Evolutionary conservation across 2,329 filamentous ascomycete genomes (phyloP).

Genomic region (Aspergillus nomiae): DNA sequence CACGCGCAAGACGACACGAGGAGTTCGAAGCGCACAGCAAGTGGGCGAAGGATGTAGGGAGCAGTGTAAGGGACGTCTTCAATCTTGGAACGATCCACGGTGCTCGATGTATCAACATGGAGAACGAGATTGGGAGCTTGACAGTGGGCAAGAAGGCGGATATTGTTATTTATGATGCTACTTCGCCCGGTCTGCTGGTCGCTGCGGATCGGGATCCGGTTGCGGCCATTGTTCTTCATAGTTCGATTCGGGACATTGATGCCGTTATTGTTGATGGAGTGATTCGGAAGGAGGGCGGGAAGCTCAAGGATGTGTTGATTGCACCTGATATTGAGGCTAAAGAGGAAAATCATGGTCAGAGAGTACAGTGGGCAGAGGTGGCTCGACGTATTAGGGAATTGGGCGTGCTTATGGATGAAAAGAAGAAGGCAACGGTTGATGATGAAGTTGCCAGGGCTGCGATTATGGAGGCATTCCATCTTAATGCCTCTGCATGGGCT

Average conservation of each 20-base stretch:
- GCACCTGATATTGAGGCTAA: slow-evolving; percentile 11
- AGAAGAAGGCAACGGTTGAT: background rate
- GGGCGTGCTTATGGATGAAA: background rate
- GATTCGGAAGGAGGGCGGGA: slow-evolving; percentile 21
- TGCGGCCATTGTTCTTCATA: slow-evolving; percentile 33
- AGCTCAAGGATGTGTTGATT: slow-evolving; percentile 7
- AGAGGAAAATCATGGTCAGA: background rate
- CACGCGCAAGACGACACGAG: slow-evolving; percentile 22
- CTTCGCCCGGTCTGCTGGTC: slow-evolving; percentile 29
- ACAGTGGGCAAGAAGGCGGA: slow-evolving; percentile 33
- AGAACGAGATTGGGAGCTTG: slow-evolving; percentile 28
- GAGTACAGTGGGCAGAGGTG: slow-evolving; percentile 5
- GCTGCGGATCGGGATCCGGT: slow-evolving; percentile 30
- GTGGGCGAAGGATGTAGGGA: slow-evolving; percentile 15
- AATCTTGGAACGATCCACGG: slow-evolving; percentile 34
- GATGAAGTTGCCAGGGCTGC: background rate
- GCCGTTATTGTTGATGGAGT: slow-evolving; percentile 32
- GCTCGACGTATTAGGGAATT: background rate
- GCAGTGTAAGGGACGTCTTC: slow-evolving; percentile 27
- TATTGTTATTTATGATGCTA: slow-evolving; percentile 31
- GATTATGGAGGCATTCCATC: background rate
- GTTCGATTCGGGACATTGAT: slow-evolving; percentile 27
- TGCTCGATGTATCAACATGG: slow-evolving; percentile 29
- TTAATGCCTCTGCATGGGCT: background rate
- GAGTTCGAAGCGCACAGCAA: slow-evolving; percentile 11